Conservation (phyloP, 2,329 filamentous ascomycete genomes). For the Fusarium denticulatum region DNA sequence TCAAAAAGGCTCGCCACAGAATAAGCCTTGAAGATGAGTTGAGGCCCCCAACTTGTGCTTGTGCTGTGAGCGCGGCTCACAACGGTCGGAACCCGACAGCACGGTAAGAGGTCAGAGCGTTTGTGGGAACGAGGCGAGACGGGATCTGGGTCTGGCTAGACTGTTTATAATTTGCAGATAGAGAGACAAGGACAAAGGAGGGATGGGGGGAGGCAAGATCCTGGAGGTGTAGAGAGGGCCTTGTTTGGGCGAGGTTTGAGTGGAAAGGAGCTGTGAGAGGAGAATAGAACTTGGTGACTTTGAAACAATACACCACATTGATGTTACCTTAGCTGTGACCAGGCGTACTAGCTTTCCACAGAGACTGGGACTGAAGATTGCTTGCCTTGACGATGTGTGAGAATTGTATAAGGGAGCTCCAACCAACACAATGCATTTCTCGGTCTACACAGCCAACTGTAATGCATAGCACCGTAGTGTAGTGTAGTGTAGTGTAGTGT, state of each 20-base stretch:
- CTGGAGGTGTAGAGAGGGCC: not conserved
- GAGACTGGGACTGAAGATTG: not conserved
- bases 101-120: slow-evolving; percentile 10
- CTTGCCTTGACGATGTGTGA: not conserved
- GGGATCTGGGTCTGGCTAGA: not conserved
- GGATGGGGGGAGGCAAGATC: no score
- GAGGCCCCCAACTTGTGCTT: not conserved
- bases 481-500: not conserved
- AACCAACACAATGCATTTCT: not conserved
- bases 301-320: not conserved
- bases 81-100: slow-evolving; percentile 12
- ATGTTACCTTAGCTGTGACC: not conserved
- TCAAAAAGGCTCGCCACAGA: not conserved
- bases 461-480: not conserved
- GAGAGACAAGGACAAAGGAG: not conserved
- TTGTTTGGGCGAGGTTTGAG: not conserved
- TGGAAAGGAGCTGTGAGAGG: not conserved
- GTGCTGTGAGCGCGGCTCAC: slow-evolving; percentile 1
- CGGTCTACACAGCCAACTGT: not conserved
- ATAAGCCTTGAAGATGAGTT: not conserved
- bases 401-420: not conserved
- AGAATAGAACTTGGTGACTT: not conserved
- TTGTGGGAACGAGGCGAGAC: slow-evolving; percentile 9
- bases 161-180: not conserved
- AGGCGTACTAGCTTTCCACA: not conserved